phyloP scores from a whole-genome alignment of 192 early-diverging fungal genomes.

The Geosiphon pyriformis region DNA sequence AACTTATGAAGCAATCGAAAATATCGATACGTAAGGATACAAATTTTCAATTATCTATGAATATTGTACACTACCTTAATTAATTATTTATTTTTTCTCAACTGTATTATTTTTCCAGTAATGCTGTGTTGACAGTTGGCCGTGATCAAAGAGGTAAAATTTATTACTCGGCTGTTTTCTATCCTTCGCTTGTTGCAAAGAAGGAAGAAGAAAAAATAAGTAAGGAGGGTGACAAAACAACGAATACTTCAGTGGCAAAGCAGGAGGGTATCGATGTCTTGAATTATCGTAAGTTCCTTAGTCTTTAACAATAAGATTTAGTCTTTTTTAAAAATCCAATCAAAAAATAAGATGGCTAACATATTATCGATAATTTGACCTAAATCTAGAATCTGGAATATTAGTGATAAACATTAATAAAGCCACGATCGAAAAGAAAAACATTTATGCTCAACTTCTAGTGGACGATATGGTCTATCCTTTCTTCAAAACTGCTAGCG shows the following conservation, averaged over 20 bases:
- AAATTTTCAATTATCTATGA: background rate
- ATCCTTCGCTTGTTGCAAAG: constrained; percentile 2
- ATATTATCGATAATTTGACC: background rate
- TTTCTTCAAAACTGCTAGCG: background rate
- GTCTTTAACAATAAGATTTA: background rate
- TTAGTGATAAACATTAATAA: constrained; percentile 11
- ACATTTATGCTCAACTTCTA: background rate
- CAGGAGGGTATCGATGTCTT: background rate
- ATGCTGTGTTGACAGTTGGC: background rate
- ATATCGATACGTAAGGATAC: constrained; percentile 28
- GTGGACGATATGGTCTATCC: constrained; percentile 13
- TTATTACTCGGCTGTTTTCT: constrained; percentile 13
- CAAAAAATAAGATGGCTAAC: background rate
- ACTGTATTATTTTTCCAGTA: background rate
- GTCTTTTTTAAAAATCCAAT: background rate
- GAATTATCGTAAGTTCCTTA: background rate
- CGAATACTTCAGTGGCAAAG: background rate
- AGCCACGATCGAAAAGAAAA: constrained; percentile 8
- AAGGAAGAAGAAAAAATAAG: background rate
- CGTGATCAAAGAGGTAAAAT: background rate
- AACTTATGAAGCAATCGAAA: constrained; percentile 21
- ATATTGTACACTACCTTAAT: background rate
- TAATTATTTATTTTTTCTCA: background rate
- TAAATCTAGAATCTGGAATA: constrained; percentile 13
- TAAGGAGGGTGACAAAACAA: background rate